A percentile compares a stretch with the other conserved stretches of the same genome.
Evolutionary conservation across 495 filamentous ascomycete species (phyloP).

Genomic region (Aspergillus leporis): DNA sequence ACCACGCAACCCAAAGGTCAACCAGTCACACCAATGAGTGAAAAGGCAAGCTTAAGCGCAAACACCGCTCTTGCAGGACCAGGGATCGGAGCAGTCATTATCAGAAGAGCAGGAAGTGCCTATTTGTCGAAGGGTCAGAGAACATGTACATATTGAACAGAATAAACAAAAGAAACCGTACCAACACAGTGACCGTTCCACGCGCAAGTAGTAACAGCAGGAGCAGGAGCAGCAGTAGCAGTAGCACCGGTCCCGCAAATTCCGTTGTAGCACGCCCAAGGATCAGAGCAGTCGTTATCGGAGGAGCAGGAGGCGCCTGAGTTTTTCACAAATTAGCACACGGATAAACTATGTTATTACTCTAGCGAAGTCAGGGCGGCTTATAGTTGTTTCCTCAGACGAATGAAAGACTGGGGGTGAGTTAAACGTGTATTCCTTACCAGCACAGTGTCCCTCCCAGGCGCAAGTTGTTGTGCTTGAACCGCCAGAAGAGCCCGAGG

Average conservation of each 20-base stretch:
- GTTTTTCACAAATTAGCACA: not conserved
- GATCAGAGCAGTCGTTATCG: slow-evolving; percentile 22
- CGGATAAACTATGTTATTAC: too few species aligned
- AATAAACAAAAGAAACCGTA: not conserved
- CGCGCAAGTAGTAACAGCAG: too few species aligned
- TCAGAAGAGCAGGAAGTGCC: not conserved
- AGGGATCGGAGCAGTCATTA: not conserved
- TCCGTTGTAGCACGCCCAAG: slow-evolving; percentile 19
- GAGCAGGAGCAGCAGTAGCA: too few species aligned
- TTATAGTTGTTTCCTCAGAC: too few species aligned
- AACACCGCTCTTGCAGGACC: not conserved
- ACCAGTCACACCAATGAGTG: not conserved
- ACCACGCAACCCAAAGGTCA: too few species aligned
- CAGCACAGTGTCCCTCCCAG: slow-evolving; percentile 25
- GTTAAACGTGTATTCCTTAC: slow-evolving; percentile 13
- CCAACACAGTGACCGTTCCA: too few species aligned
- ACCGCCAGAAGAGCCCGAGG: not conserved
- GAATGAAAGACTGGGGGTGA: too few species aligned
- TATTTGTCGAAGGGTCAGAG: not conserved
- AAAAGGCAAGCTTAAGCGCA: not conserved
- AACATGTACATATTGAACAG: not conserved
- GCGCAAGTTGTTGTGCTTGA: slow-evolving; percentile 10
- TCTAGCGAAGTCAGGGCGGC: too few species aligned
- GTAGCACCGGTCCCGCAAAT: slow-evolving; percentile 13
- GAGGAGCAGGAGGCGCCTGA: slow-evolving; percentile 23